Conservation (phyloP, 495 filamentous ascomycete genomes). For the Podospora bellae-mahoneyi region DNA sequence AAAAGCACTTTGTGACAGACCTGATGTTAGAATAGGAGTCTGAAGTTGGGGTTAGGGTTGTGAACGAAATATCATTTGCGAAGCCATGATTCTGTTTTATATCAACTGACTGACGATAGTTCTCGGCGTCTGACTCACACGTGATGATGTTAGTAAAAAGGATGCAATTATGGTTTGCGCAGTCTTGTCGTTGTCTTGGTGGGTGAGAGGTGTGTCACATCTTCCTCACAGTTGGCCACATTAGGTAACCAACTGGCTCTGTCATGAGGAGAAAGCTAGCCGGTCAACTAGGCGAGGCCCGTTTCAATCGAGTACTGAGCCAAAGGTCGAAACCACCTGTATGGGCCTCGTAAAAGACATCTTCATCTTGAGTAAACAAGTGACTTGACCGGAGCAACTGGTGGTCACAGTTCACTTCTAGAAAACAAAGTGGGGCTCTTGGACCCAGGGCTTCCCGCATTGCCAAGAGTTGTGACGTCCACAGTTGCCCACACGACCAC, state of each 20-base stretch:
- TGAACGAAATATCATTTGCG: too few species aligned
- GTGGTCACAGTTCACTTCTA: neutral
- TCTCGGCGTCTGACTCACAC: neutral
- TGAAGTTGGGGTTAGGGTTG: too few species aligned
- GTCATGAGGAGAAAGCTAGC: neutral
- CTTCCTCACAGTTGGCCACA: neutral
- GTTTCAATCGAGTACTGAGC: neutral
- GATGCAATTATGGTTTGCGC: neutral
- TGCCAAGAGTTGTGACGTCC: conserved; percentile 32
- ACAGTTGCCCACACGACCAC: conserved; percentile 22
- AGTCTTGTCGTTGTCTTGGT: neutral
- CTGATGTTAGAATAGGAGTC: too few species aligned
- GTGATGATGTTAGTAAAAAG: neutral
- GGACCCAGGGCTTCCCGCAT: conserved; percentile 21
- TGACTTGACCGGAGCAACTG: neutral
- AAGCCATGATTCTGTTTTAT: too few species aligned
- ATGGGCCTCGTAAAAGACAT: neutral
- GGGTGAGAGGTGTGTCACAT: neutral
- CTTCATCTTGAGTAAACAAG: neutral
- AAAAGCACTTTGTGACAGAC: too few species aligned
- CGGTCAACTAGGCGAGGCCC: neutral
- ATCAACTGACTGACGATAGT: neutral
- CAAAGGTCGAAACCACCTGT: neutral
- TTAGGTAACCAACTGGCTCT: neutral
- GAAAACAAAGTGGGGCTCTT: neutral